phyloP scores from a whole-genome alignment of 352 stramenopile species.

The Globisporangium cystogenes region DNA sequence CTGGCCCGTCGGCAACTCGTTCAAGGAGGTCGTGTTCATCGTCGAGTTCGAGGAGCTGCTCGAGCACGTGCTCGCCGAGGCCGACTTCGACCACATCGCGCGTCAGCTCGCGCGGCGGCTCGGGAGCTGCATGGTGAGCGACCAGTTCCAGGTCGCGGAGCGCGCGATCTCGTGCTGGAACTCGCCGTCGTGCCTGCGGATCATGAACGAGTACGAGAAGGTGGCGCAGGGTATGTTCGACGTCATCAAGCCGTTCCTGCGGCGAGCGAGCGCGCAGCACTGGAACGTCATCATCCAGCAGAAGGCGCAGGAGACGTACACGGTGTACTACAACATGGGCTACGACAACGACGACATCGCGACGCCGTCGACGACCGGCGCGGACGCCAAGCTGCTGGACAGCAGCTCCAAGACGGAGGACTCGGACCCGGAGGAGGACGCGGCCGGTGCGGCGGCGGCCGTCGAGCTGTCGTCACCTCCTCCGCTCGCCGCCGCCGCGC shows the following conservation, averaged over 20 bases:
- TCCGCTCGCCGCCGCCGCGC: too few species aligned
- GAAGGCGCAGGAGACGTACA: slow-evolving; percentile 82
- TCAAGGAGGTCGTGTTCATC: slow-evolving; percentile 88
- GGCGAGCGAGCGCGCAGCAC: slow-evolving; percentile 42
- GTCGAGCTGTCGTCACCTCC: too few species aligned
- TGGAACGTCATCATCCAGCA: slow-evolving; percentile 86
- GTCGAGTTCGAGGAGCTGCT: slow-evolving; percentile 87
- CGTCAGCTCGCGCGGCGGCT: slow-evolving; percentile 52
- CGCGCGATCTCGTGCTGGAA: slow-evolving; percentile 82
- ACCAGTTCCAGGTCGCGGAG: slow-evolving; percentile 84
- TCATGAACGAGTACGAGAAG: slow-evolving; percentile 90
- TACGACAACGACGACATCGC: slow-evolving; percentile 72
- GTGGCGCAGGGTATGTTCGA: slow-evolving; percentile 81
- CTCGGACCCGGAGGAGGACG: slow-evolving; percentile 43
- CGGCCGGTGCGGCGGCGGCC: not conserved
- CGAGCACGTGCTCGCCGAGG: slow-evolving; percentile 78
- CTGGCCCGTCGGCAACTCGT: slow-evolving; percentile 84
- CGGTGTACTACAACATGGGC: slow-evolving; percentile 88
- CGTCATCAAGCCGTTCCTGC: slow-evolving; percentile 70
- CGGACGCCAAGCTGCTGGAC: slow-evolving; percentile 38
- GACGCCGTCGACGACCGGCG: slow-evolving; percentile 8
- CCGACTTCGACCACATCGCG: slow-evolving; percentile 67
- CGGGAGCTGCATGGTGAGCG: slow-evolving; percentile 72
- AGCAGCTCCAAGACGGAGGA: slow-evolving; percentile 52
- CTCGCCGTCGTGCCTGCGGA: slow-evolving; percentile 69